Percentiles rank a stretch among this genome's conserved stretches.
phyloP scores from a whole-genome alignment of 2,329 filamentous ascomycete species.

The Talaromyces sp. region DNA sequence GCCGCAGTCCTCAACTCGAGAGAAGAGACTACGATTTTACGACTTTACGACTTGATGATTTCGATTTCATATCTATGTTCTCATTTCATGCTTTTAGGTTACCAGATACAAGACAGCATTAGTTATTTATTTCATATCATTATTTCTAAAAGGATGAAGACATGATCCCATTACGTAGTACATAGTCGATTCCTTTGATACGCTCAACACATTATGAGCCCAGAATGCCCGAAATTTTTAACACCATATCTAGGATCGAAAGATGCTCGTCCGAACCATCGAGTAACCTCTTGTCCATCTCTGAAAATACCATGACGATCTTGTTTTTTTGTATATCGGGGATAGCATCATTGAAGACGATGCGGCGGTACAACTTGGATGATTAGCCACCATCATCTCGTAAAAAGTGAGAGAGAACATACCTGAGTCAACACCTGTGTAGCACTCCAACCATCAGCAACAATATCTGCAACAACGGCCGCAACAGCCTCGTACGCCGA shows the following conservation, averaged over 20 bases:
- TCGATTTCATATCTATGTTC: not conserved
- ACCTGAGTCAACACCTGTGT: conserved; percentile 81
- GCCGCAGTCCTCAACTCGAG: not conserved
- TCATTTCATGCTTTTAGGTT: not conserved
- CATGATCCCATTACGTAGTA: not conserved
- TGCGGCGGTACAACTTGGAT: conserved; percentile 60
- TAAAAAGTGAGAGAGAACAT: conserved; percentile 28
- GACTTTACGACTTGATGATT: not conserved
- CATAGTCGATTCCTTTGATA: not conserved
- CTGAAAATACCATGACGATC: conserved; percentile 85
- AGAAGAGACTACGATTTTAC: not conserved
- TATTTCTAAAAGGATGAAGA: not conserved
- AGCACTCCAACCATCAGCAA: conserved; percentile 96
- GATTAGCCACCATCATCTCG: not conserved
- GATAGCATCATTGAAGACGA: conserved; percentile 81
- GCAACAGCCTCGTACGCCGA: conserved; percentile 71
- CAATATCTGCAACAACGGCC: conserved; percentile 79
- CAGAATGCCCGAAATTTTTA: conserved; percentile 76
- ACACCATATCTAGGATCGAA: conserved; percentile 77
- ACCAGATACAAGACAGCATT: not conserved
- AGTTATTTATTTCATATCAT: not conserved
- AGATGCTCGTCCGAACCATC: conserved; percentile 96
- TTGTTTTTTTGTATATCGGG: conserved; percentile 83
- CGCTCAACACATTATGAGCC: conserved; percentile 23
- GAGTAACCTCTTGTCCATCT: conserved; percentile 88